These are phyloP conservation scores for Fusarium oxysporum DNA, from an alignment of 2,329 filamentous ascomycete species.

Conservation along the genomic window DNA sequence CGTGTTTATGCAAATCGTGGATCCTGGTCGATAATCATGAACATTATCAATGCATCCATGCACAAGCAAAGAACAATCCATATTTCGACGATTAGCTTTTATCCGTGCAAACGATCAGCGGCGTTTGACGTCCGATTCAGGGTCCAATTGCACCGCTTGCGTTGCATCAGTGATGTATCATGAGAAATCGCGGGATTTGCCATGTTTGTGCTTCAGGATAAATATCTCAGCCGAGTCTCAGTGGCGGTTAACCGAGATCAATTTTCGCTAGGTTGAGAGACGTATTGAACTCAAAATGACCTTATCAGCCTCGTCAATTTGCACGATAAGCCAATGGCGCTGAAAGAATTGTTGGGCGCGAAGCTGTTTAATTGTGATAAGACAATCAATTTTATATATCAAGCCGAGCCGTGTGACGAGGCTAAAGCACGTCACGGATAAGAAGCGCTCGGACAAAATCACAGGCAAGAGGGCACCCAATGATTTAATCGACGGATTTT, in stretches of 20 bases:
- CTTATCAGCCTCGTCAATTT: not conserved
- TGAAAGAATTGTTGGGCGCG: not conserved
- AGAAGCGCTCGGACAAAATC: not conserved
- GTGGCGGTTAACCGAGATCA: slow-evolving; percentile 16
- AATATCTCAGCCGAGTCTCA: not conserved
- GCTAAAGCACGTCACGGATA: not conserved
- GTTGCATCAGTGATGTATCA: not conserved
- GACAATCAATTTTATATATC: not conserved
- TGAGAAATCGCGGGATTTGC: not conserved
- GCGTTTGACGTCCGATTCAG: not conserved
- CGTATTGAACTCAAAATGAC: slow-evolving; percentile 6
- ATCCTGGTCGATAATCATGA: slow-evolving; percentile 19
- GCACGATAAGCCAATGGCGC: not conserved
- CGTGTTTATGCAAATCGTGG: slow-evolving; percentile 6
- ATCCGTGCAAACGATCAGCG: not conserved
- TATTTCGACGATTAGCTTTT: not conserved
- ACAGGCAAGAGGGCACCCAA: not conserved
- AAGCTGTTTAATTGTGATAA: not conserved
- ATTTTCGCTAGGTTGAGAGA: not conserved
- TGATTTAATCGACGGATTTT: not conserved
- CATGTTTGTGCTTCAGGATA: not conserved
- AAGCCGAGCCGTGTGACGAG: not conserved
- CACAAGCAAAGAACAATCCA: not conserved
- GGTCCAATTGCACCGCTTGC: not conserved
- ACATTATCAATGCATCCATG: not conserved